Percentiles rank a stretch among this genome's conserved stretches.
phyloP scores from a whole-genome alignment of 2,329 filamentous ascomycete genomes.

The Coniochaeta ligniaria region DNA sequence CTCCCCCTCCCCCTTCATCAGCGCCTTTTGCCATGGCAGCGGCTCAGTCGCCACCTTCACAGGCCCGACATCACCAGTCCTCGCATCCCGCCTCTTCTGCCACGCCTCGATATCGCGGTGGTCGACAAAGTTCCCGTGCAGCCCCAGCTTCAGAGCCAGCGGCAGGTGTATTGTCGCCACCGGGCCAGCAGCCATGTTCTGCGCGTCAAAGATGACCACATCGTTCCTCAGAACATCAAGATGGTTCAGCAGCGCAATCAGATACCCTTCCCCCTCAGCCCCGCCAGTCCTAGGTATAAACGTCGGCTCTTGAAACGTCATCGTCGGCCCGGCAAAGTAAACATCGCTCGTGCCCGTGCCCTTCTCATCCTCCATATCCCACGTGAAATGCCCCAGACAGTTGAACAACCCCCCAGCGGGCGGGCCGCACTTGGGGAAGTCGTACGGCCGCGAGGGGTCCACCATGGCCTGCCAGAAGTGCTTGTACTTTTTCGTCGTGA shows the following conservation, averaged over 20 bases:
- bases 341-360: slow-evolving; percentile 27
- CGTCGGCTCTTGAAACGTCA: slow-evolving; percentile 44
- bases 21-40: slow-evolving; percentile 28
- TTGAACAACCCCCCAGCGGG: slow-evolving; percentile 37
- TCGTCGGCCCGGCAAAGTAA: slow-evolving; percentile 35
- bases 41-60: slow-evolving; percentile 26
- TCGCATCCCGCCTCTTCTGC: slow-evolving; percentile 23
- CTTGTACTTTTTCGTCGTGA: slow-evolving; percentile 32
- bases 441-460: slow-evolving; percentile 29
- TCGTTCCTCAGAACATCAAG: slow-evolving; percentile 37
- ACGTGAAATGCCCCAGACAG: slow-evolving; percentile 35
- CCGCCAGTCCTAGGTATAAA: slow-evolving; percentile 38
- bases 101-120: slow-evolving; percentile 34
- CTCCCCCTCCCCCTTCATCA: background rate
- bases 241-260: slow-evolving; percentile 36
- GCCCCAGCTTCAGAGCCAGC: slow-evolving; percentile 29
- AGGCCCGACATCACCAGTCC: slow-evolving; percentile 28
- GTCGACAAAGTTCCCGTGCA: slow-evolving; percentile 36
- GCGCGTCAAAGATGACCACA: slow-evolving; percentile 34
- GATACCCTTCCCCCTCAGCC: slow-evolving; percentile 42
- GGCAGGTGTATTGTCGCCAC: slow-evolving; percentile 32
- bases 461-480: slow-evolving; percentile 39
- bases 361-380: slow-evolving; percentile 17
- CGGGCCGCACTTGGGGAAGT: slow-evolving; percentile 35
- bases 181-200: slow-evolving; percentile 27